Evolutionary conservation across 2,329 filamentous ascomycete species (phyloP).

Genomic region (Xylariomycetidae sp.): DNA sequence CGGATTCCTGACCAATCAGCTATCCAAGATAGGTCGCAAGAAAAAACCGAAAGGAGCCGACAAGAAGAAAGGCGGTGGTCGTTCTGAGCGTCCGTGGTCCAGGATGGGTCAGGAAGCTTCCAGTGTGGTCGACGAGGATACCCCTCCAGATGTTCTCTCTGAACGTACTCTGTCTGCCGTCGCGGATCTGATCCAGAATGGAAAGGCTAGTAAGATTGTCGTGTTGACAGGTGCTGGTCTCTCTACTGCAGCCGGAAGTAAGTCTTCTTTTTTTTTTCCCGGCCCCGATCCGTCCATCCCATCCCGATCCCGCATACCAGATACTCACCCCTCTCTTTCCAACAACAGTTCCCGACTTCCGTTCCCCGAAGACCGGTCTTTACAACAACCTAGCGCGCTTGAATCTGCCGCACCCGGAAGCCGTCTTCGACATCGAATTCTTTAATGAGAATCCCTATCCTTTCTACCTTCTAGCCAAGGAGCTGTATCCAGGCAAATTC

Average conservation of each 20-base stretch:
- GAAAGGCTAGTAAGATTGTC: constrained; percentile 65
- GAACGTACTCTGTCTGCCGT: constrained; percentile 68
- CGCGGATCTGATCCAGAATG: constrained; percentile 74
- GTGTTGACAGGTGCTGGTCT: constrained; percentile 92
- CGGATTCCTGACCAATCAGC: no score
- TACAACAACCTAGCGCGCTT: constrained; percentile 88
- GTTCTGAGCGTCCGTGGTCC: constrained; percentile 15
- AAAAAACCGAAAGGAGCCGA: constrained; percentile 17
- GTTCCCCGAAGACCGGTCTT: constrained; percentile 86
- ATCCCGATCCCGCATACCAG: no score
- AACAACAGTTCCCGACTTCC: constrained; percentile 78
- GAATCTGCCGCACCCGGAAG: constrained; percentile 83
- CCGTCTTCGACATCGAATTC: constrained; percentile 89
- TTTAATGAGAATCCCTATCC: constrained; percentile 80
- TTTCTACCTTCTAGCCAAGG: constrained; percentile 88
- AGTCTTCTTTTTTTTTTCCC: constrained; percentile 15
- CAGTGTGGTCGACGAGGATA: constrained; percentile 58
- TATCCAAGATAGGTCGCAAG: constrained; percentile 23
- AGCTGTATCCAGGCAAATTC: constrained; percentile 88
- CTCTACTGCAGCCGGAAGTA: constrained; percentile 65
- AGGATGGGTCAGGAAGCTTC: constrained; percentile 89
- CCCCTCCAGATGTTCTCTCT: constrained; percentile 59
- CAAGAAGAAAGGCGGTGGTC: constrained; percentile 16
- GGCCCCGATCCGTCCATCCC: no score
- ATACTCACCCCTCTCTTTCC: constrained; percentile 16